phyloP scores from a whole-genome alignment of 2,329 filamentous ascomycete species.

The Sarocladiaceae sp. region DNA sequence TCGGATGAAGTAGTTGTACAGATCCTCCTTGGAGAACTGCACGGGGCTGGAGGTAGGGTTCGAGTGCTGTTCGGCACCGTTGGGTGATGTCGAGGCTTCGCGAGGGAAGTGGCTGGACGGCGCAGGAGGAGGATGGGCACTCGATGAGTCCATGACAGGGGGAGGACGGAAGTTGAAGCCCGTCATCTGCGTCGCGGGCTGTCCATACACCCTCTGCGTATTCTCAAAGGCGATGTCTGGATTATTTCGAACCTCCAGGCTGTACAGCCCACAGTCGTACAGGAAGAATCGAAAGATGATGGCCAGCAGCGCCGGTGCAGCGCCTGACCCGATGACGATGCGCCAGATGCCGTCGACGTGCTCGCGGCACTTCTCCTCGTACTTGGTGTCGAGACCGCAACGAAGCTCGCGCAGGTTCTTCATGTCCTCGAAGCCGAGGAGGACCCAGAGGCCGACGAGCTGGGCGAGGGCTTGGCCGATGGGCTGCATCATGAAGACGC shows the following conservation, averaged over 20 bases:
- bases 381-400: conserved; percentile 29
- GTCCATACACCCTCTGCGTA: conserved; percentile 36
- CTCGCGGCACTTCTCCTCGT: conserved; percentile 39
- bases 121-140: neutral
- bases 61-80: conserved; percentile 8
- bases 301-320: conserved; percentile 56
- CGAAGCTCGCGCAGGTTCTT: conserved; percentile 3
- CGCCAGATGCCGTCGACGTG: conserved; percentile 58
- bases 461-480: conserved; percentile 61
- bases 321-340: conserved; percentile 60
- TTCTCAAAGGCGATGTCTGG: conserved; percentile 48
- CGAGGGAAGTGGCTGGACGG: neutral
- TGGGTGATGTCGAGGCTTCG: neutral
- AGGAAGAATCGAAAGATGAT: conserved; percentile 53
- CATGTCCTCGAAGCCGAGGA: conserved; percentile 7
- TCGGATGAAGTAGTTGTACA: conserved; percentile 44
- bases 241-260: conserved; percentile 4
- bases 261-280: conserved; percentile 5
- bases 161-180: neutral
- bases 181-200: neutral
- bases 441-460: conserved; percentile 5
- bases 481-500: conserved; percentile 64
- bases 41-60: conserved; percentile 33
- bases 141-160: neutral
- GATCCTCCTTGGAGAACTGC: conserved; percentile 41